Percentiles rank a stretch among this genome's conserved stretches.
These are phyloP conservation scores for Cyberlindnera samutprakarnensis DNA, from an alignment of 805 yeast genomes.

Conservation along the genomic window DNA sequence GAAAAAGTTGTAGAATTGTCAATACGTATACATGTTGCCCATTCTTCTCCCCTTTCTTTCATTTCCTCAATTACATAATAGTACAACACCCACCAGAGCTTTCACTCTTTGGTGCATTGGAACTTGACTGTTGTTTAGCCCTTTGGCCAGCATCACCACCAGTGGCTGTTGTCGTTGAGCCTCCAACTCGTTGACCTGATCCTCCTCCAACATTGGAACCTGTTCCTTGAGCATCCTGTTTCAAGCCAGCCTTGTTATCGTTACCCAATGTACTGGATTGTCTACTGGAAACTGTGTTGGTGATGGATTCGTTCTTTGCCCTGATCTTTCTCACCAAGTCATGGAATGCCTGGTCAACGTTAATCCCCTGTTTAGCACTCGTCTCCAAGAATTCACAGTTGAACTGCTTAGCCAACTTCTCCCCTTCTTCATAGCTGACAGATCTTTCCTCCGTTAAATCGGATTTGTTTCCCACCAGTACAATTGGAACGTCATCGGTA, in stretches of 20 bases:
- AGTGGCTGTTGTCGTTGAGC: too few relatives aligned
- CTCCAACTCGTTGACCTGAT: too few relatives aligned
- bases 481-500: conserved; percentile 64
- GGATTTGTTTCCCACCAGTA: conserved; percentile 73
- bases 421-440: conserved; percentile 61
- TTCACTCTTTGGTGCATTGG: too few relatives aligned
- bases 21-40: not conserved
- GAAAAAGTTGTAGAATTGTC: too few relatives aligned
- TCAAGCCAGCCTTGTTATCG: too few relatives aligned
- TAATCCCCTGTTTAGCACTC: conserved; percentile 83
- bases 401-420: conserved; percentile 53
- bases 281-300: not conserved
- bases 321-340: conserved; percentile 55
- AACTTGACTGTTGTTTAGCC: not conserved
- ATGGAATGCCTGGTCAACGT: conserved; percentile 81
- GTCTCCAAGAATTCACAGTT: conserved; percentile 81
- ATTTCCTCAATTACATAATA: conserved; percentile 17
- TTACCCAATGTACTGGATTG: not conserved
- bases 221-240: too few relatives aligned
- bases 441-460: conserved; percentile 74
- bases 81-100: conserved; percentile 30
- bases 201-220: too few relatives aligned
- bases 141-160: not conserved
- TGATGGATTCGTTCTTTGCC: conserved; percentile 13
- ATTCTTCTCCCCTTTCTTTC: not conserved